Conservation (phyloP, 1,139 yeast species). For the Debaryomyces udenii region DNA sequence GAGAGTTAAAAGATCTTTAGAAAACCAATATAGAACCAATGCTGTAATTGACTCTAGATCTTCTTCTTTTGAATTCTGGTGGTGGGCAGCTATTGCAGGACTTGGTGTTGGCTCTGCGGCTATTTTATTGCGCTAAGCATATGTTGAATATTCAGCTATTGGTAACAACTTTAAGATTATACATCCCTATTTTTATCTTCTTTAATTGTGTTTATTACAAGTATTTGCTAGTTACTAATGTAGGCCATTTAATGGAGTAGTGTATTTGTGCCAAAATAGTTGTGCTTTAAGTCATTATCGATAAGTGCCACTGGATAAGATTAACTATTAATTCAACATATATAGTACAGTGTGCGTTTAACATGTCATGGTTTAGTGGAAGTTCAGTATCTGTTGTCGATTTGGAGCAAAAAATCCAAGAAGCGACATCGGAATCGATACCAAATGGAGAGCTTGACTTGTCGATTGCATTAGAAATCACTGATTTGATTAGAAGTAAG, state of each 20-base stretch:
- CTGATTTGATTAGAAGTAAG: slow-evolving; percentile 85
- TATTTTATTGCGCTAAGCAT: slow-evolving; percentile 22
- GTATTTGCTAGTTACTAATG: background rate
- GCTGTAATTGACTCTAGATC: slow-evolving; percentile 56
- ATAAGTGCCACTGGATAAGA: slow-evolving; percentile 1
- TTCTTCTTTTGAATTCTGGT: slow-evolving; percentile 47
- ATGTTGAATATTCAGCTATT: too few species aligned
- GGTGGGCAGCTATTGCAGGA: slow-evolving; percentile 45
- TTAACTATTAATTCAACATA: background rate
- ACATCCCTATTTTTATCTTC: too few species aligned
- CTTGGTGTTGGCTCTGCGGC: slow-evolving; percentile 30
- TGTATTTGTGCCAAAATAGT: slow-evolving; percentile 1
- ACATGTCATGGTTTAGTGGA: slow-evolving; percentile 68
- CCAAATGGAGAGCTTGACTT: slow-evolving; percentile 92
- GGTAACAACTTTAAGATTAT: background rate
- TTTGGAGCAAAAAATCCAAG: slow-evolving; percentile 66
- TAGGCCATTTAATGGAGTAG: background rate
- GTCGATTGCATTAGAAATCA: slow-evolving; percentile 78
- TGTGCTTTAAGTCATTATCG: background rate
- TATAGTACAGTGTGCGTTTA: slow-evolving; percentile 1
- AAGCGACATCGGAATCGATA: slow-evolving; percentile 85
- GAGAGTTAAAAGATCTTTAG: slow-evolving; percentile 69
- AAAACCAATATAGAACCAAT: slow-evolving; percentile 76
- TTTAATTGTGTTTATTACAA: too few species aligned
- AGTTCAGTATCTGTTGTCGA: slow-evolving; percentile 46